Evolutionary conservation across 2,329 filamentous ascomycete genomes (phyloP).

Genomic region (Epichloe gansuensis): DNA sequence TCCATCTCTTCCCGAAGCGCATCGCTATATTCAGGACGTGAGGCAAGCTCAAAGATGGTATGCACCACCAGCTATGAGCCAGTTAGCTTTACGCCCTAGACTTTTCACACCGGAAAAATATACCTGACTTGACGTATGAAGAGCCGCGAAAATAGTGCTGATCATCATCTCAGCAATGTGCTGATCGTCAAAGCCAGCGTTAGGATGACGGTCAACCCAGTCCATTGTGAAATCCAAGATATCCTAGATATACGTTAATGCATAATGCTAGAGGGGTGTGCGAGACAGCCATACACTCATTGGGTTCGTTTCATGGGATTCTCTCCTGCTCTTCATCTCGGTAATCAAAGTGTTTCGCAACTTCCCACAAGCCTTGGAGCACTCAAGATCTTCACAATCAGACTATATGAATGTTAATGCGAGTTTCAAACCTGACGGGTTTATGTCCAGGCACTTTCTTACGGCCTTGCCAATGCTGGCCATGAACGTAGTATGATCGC

Average conservation of each 20-base stretch:
- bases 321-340: slow-evolving; percentile 6
- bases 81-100: neutral
- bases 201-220: slow-evolving; percentile 6
- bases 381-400: slow-evolving; percentile 2
- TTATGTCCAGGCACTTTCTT: neutral
- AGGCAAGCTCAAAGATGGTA: slow-evolving; percentile 9
- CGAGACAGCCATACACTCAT: slow-evolving; percentile 4
- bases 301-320: neutral
- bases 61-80: neutral
- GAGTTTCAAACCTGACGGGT: neutral
- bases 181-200: slow-evolving; percentile 1
- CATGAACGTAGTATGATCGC: slow-evolving; percentile 7
- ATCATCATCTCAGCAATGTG: slow-evolving; percentile 7
- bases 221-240: slow-evolving; percentile 7
- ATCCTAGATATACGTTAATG: slow-evolving; percentile 4
- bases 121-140: slow-evolving; percentile 10
- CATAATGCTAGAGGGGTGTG: neutral
- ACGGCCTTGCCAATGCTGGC: slow-evolving; percentile 5
- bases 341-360: slow-evolving; percentile 1
- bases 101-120: neutral
- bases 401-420: neutral
- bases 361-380: slow-evolving; percentile 1
- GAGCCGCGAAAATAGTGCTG: slow-evolving; percentile 7
- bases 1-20: slow-evolving; percentile 7
- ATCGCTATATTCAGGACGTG: slow-evolving; percentile 6